phyloP scores from a whole-genome alignment of 2,329 filamentous ascomycete species.

The Exutisphaerella laricina region DNA sequence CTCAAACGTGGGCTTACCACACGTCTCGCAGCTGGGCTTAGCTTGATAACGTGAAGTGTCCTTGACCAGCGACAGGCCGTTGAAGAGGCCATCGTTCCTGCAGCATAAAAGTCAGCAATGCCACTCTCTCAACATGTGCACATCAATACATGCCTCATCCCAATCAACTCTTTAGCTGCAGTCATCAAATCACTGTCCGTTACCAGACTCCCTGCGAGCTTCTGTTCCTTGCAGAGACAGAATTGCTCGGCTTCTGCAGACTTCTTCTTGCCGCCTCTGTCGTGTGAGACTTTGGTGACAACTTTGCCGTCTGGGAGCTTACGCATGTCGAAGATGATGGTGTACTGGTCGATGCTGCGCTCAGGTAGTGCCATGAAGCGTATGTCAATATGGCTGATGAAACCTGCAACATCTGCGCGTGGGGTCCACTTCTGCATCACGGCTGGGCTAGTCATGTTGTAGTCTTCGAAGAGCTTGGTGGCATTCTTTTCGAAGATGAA shows the following conservation, averaged over 20 bases:
- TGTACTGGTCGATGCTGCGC: background rate
- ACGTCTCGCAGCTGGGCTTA: conserved; percentile 8
- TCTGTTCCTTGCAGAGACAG: conserved; percentile 16
- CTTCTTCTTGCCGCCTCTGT: conserved; percentile 10
- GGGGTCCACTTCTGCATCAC: conserved; percentile 17
- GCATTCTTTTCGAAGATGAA: conserved; percentile 19
- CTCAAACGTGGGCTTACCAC: conserved; percentile 13
- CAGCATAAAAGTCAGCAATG: no score
- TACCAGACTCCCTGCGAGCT: no score
- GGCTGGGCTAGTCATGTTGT: conserved; percentile 13
- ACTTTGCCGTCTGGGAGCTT: conserved; percentile 4
- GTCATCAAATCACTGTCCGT: conserved; percentile 12
- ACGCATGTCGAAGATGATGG: conserved; percentile 11
- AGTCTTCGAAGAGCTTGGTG: conserved; percentile 10
- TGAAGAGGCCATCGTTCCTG: conserved; percentile 10
- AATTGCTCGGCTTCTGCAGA: background rate
- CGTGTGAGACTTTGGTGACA: conserved; percentile 12
- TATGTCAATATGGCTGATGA: conserved; percentile 11
- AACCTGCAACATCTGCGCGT: conserved; percentile 9
- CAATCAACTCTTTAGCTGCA: conserved; percentile 10
- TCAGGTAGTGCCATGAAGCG: conserved; percentile 9
- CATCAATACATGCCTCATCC: no score
- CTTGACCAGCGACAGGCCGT: conserved; percentile 7
- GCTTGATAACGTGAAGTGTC: conserved; percentile 4
- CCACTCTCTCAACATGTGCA: no score